Evolutionary conservation across 768 basidiomycete species (phyloP), one percentile per base, ranked within the genome.

Genomic region (Boletus sp.): DNA sequence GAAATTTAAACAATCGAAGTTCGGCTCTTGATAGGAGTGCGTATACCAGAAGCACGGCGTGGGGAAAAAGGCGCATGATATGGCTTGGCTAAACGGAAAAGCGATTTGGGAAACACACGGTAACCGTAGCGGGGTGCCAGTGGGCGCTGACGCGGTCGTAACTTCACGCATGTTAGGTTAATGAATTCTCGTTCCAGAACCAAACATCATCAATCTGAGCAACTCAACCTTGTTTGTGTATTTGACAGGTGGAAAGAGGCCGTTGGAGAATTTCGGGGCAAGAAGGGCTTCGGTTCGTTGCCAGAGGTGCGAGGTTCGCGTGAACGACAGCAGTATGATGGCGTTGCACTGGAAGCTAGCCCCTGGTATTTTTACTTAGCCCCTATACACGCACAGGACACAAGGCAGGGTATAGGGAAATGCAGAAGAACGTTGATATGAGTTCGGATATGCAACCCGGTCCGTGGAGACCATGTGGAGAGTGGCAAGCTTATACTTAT

Each of bases 141-240:
- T 20, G 47, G 47, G 47, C 35, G 12, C 12, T 15, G 20, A 18
- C 20, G 20, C n/a, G 1, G 8, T 14, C 8, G 24, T 24, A 24
- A 24, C 24, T 24, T 24, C 24, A 24, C 24, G 24, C 24, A 24
- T 24, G 24, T 49, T 32, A 42, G 40, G 47, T 50, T 7, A 37
- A 33, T 28, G 20, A 45, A 29, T 47, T 47, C 33, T 36, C 12
- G n/a, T 44, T 30, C 45, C 41, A 53, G n/a, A 54, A 42, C 39
- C 42, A 20, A 56, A 20, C 37, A 32, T 18, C 33, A 49, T 49
- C 47, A 49, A 36, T 49, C 47, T 49, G 39, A 47, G 52, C 32
- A 67, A 56, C 49, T 35, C 56, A 55, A 67, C 60, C 54, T 64
- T 61, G 54, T 55, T 54, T 28, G 39, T 18, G 36, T 30, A 33